phyloP scores from a whole-genome alignment of 1,139 yeast species.

The Taphrina wiesneri region DNA sequence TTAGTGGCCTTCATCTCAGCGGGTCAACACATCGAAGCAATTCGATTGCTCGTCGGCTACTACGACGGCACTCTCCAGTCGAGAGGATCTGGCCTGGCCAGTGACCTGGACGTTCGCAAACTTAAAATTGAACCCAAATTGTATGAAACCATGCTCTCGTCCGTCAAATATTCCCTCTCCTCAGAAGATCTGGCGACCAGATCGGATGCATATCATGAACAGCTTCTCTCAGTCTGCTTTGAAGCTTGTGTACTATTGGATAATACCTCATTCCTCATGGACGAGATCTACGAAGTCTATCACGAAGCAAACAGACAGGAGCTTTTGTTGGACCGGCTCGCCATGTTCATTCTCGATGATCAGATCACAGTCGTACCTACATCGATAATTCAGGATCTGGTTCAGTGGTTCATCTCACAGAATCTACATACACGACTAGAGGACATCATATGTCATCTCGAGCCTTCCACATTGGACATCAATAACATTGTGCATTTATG shows the following conservation, averaged over 20 bases:
- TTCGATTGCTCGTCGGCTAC: constrained; percentile 57
- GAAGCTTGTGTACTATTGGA: constrained; percentile 50
- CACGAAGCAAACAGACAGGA: constrained; percentile 44
- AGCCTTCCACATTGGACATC: constrained; percentile 66
- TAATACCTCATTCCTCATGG: constrained; percentile 52
- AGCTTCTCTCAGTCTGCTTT: constrained; percentile 44
- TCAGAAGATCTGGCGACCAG: constrained; percentile 9
- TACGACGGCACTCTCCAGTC: constrained; percentile 57
- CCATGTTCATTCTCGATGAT: constrained; percentile 54
- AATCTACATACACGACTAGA: constrained; percentile 57
- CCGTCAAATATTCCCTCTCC: background rate
- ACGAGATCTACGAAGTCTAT: constrained; percentile 56
- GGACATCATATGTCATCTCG: constrained; percentile 65
- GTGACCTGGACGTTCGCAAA: constrained; percentile 51
- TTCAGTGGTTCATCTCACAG: constrained; percentile 52
- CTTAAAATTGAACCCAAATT: constrained; percentile 57
- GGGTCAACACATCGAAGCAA: constrained; percentile 58
- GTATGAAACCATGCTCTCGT: constrained; percentile 52
- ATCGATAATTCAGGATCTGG: constrained; percentile 59
- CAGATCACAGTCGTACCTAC: constrained; percentile 61
- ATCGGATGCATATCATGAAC: constrained; percentile 3
- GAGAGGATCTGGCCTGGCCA: constrained; percentile 58
- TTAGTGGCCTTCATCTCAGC: constrained; percentile 53
- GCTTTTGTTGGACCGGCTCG: constrained; percentile 56
- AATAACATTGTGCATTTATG: constrained; percentile 69